Evolutionary conservation across 2,329 filamentous ascomycete species (phyloP).

Genomic region (Talaromyces sp.): DNA sequence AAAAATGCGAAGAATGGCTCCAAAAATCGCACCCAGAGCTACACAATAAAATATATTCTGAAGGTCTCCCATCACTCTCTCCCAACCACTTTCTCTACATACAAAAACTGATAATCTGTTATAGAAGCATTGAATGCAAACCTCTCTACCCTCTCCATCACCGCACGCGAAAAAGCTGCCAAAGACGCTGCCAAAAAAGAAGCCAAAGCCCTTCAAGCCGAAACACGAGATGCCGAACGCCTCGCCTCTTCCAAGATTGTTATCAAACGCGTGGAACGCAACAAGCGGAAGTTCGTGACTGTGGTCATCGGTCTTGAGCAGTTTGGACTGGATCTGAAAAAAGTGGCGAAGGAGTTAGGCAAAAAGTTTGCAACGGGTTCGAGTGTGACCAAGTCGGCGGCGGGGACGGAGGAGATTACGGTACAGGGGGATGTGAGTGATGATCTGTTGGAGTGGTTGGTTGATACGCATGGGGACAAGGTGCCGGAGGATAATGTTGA

Average conservation of each 20-base stretch:
- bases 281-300: constrained; percentile 96
- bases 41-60: constrained; percentile 78
- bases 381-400: constrained; percentile 83
- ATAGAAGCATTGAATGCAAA: constrained; percentile 77
- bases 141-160: constrained; percentile 79
- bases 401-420: constrained; percentile 90
- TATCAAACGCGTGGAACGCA: constrained; percentile 96
- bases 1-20: constrained; percentile 97
- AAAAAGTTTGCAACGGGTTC: constrained; percentile 98
- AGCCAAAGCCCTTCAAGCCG: constrained; percentile 83
- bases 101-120: background rate
- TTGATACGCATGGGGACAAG: constrained; percentile 76
- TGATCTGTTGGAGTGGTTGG: constrained; percentile 85
- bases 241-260: constrained; percentile 77
- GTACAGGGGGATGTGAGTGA: constrained; percentile 96
- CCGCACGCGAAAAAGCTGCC: constrained; percentile 88
- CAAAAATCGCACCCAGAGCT: constrained; percentile 68
- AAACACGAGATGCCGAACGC: constrained; percentile 77
- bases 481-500: constrained; percentile 96
- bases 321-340: constrained; percentile 90
- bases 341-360: constrained; percentile 91
- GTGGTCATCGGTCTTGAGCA: constrained; percentile 86
- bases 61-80: constrained; percentile 53
- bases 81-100: background rate
- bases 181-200: constrained; percentile 98